phyloP scores from a whole-genome alignment of 306 rosid genomes.

The Fragaria ananassa region DNA sequence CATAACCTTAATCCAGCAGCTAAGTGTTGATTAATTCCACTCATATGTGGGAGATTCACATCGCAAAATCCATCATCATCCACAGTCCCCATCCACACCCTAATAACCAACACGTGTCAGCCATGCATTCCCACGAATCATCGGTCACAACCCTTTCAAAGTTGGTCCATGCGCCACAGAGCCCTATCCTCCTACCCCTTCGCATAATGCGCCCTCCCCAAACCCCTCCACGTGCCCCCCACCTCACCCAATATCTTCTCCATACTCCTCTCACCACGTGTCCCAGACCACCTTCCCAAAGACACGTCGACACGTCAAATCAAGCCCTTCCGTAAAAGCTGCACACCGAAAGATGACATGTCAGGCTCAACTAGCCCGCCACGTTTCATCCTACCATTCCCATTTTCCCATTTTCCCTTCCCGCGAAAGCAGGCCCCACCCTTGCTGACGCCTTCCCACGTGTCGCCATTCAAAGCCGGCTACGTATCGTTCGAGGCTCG shows the following conservation, averaged over 20 bases:
- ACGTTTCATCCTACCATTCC: not conserved
- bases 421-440: not conserved
- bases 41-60: too few species aligned
- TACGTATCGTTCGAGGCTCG: not conserved
- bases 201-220: not conserved
- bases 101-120: constrained; percentile 2
- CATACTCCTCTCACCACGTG: constrained; percentile 5
- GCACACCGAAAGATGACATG: constrained; percentile 12
- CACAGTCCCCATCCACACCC: too few species aligned
- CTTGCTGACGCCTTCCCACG: not conserved
- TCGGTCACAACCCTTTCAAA: not conserved
- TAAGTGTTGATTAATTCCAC: too few species aligned
- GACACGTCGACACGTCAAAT: constrained; percentile 18
- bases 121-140: not conserved
- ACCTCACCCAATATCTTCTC: not conserved
- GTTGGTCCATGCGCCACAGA: constrained; percentile 5
- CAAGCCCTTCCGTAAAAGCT: not conserved
- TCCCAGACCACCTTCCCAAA: not conserved
- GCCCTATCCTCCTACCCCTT: not conserved
- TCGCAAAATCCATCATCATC: too few species aligned
- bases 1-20: too few species aligned
- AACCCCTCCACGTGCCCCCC: not conserved
- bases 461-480: fast-evolving
- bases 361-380: not conserved
- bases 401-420: not conserved